Percentiles rank a stretch among this genome's conserved stretches.
Evolutionary conservation across 305 asterid species (phyloP).

Genomic region (Withania somnifera): DNA sequence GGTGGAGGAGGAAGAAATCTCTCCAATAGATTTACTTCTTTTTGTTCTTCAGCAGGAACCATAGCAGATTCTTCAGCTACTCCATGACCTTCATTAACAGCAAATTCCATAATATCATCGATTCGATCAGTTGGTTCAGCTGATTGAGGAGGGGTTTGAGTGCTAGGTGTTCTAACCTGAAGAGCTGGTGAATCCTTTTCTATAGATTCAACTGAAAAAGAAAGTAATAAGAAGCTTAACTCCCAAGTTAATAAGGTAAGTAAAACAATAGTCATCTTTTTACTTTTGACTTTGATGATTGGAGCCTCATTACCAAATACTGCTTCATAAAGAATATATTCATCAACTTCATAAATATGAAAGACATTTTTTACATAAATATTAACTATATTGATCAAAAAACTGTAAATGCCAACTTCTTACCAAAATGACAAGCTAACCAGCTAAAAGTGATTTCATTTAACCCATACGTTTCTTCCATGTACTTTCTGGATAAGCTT

Average conservation of each 20-base stretch:
- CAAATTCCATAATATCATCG: constrained; percentile 23
- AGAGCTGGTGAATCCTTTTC: constrained; percentile 38
- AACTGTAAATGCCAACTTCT: background rate
- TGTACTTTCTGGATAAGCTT: background rate
- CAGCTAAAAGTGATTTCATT: background rate
- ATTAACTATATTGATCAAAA: background rate
- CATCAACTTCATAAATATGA: background rate
- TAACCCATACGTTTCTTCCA: background rate
- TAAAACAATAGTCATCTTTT: background rate
- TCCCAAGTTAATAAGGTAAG: background rate
- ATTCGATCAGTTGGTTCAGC: constrained; percentile 33
- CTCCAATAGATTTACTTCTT: constrained; percentile 45
- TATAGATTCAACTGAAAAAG: constrained; percentile 38
- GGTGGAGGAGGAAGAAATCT: constrained; percentile 79
- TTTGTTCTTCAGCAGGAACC: constrained; percentile 39
- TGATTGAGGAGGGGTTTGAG: constrained; percentile 39
- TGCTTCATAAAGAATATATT: background rate
- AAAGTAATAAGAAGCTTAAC: background rate
- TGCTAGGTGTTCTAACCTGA: constrained; percentile 32
- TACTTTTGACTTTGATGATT: background rate
- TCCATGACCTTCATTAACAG: constrained; percentile 30
- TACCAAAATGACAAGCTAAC: background rate
- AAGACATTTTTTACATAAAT: background rate
- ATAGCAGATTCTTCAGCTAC: constrained; percentile 38
- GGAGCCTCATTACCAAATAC: background rate